Conservation (phyloP, 441 rosid genomes). For the Hura crepitans region DNA sequence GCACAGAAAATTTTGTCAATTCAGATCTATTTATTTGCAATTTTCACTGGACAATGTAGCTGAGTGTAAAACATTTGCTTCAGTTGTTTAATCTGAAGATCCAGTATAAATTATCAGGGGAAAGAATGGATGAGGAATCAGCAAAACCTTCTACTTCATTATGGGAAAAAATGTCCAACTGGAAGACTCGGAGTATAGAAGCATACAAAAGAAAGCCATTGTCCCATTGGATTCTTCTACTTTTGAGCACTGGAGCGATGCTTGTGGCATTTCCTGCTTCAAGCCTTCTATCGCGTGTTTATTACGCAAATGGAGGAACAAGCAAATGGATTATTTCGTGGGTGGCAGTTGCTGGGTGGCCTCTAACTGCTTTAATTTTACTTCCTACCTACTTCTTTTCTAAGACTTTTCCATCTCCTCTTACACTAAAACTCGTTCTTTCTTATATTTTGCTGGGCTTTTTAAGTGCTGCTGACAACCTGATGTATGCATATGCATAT, state of each 20-base stretch:
- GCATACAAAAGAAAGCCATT: slow-evolving; percentile 53
- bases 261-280: slow-evolving; percentile 84
- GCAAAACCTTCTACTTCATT: slow-evolving; percentile 27
- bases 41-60: neutral
- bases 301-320: slow-evolving; percentile 63
- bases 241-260: slow-evolving; percentile 49
- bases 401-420: slow-evolving; percentile 49
- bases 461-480: slow-evolving; percentile 69
- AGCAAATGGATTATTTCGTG: slow-evolving; percentile 96
- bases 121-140: slow-evolving; percentile 34
- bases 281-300: slow-evolving; percentile 63
- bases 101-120: slow-evolving; percentile 21
- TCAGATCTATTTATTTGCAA: neutral
- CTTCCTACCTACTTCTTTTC: slow-evolving; percentile 47
- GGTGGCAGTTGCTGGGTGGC: slow-evolving; percentile 90
- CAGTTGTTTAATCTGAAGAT: neutral
- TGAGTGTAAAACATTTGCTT: neutral
- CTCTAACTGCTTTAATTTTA: slow-evolving; percentile 52
- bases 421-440: slow-evolving; percentile 41
- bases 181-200: slow-evolving; percentile 34
- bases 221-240: slow-evolving; percentile 76
- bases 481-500: slow-evolving; percentile 78
- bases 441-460: slow-evolving; percentile 61
- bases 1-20: neutral
- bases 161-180: slow-evolving; percentile 30